Base-by-base conservation (phyloP, 345 rosid genomes). In the Euphorbia tirucalli region DNA sequence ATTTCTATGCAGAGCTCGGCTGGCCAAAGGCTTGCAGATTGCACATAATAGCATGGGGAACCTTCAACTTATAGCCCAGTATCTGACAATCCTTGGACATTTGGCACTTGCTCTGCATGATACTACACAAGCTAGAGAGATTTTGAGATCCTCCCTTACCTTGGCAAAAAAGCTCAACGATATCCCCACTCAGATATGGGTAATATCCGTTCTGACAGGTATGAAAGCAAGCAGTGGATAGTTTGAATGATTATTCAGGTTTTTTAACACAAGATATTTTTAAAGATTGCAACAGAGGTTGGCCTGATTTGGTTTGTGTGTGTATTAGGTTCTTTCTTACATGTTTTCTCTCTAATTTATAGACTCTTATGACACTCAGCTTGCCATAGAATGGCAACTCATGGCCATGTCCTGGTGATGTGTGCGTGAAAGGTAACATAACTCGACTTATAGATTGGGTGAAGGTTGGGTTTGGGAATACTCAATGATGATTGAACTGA, bases 101-200 rank as follows among this genome's bases (percentile, higher is more conserved):
- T 79, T 94, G 76, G 99, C 98, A 73, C 94, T 95, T 76, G 90
- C 93, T 60, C 74, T 95, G 76, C 98, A 93, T 75, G 99, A 95
- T 77, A 87, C 98, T 0, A 86, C 77, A 22, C 98, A 96, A 81
- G 96, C 98, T 41, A 87, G 96, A 83, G 98, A 93, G 85, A 96
- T 96, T 74, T 80, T 96, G 76, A 88, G 96, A 79, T 96, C 98
- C 68, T 80, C 97, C 31, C 96, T 93, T 65, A 88, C 99, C 19
- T 76, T 93, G 76, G 93, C 98, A 48, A 93, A 91, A 84, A 93
- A 93, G 78, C 94, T 93, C 69, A 84, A 75, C 67, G 98, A 93
- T 82, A 77, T 96, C 66, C 97, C 99, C 11, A 90, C 98, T 75
- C 99, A 96, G 85, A 88, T 91, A 60, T 93, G 98, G 96, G 97